phyloP scores from a whole-genome alignment of 2,329 filamentous ascomycete genomes.

The Zymoseptoria crescenta region DNA sequence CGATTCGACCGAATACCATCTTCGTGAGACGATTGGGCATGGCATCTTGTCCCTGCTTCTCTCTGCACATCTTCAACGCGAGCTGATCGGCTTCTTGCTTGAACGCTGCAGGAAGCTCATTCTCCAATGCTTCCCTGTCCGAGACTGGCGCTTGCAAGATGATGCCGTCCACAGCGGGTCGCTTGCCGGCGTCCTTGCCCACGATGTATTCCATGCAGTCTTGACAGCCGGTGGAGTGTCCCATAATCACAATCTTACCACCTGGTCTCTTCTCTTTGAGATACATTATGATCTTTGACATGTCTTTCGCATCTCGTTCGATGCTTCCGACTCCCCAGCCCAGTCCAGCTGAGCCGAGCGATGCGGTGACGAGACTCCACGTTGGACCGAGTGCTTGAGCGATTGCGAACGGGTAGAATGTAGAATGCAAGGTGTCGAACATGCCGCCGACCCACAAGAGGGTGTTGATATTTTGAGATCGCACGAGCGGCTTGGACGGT shows the following conservation, averaged over 20 bases:
- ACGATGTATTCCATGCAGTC: constrained; percentile 58
- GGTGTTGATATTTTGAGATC: constrained; percentile 42
- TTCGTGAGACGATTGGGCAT: constrained; percentile 38
- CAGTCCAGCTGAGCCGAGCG: constrained; percentile 42
- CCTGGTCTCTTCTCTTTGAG: constrained; percentile 36
- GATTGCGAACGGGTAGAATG: constrained; percentile 49
- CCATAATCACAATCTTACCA: constrained; percentile 58
- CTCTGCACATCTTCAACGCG: constrained; percentile 44
- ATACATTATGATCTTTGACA: constrained; percentile 46
- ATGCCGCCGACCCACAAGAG: constrained; percentile 65
- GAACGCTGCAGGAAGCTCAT: constrained; percentile 37
- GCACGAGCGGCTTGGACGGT: constrained; percentile 26
- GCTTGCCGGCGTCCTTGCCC: constrained; percentile 24
- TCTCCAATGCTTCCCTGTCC: constrained; percentile 59
- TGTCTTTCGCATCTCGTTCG: constrained; percentile 46
- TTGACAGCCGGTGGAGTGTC: constrained; percentile 62
- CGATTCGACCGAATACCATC: constrained; percentile 28
- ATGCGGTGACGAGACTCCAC: constrained; percentile 44
- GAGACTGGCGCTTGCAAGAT: constrained; percentile 75
- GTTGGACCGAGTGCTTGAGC: constrained; percentile 40
- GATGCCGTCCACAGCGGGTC: constrained; percentile 59
- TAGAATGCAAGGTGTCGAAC: constrained; percentile 59
- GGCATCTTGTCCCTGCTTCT: constrained; percentile 42
- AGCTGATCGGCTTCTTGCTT: constrained; percentile 35
- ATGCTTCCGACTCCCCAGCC: constrained; percentile 50